A percentile compares a stretch with the other conserved stretches of the same genome.
phyloP scores from a whole-genome alignment of 257 asterid genomes.

The Solanum ossicruentum region DNA sequence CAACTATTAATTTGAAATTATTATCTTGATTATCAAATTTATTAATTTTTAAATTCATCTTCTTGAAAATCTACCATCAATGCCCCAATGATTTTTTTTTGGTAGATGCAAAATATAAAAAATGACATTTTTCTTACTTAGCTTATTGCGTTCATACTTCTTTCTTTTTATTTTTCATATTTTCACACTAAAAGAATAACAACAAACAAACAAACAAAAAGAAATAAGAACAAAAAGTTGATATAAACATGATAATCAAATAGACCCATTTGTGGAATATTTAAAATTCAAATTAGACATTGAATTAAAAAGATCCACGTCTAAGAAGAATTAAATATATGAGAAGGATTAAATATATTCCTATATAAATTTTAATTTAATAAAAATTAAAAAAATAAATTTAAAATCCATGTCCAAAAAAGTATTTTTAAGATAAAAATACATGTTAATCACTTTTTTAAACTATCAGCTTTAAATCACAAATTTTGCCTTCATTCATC shows the following conservation, averaged over 20 bases:
- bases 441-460: background rate
- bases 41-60: background rate
- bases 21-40: too few relatives aligned
- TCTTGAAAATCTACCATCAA: background rate
- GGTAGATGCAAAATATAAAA: too few relatives aligned
- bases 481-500: background rate
- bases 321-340: background rate
- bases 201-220: too few relatives aligned
- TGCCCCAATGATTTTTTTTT: background rate
- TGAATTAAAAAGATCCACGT: background rate
- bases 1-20: too few relatives aligned
- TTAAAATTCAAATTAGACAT: too few relatives aligned
- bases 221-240: background rate
- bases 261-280: too few relatives aligned
- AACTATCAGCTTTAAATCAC: too few relatives aligned
- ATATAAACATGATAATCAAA: background rate
- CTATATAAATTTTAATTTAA: too few relatives aligned
- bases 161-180: too few relatives aligned
- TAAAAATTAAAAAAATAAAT: too few relatives aligned
- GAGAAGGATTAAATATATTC: background rate
- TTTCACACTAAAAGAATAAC: background rate
- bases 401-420: background rate
- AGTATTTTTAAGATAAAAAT: background rate
- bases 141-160: too few relatives aligned
- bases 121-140: background rate